phyloP scores from a whole-genome alignment of 306 rosid species.

The Citrullus mucosospermus region DNA sequence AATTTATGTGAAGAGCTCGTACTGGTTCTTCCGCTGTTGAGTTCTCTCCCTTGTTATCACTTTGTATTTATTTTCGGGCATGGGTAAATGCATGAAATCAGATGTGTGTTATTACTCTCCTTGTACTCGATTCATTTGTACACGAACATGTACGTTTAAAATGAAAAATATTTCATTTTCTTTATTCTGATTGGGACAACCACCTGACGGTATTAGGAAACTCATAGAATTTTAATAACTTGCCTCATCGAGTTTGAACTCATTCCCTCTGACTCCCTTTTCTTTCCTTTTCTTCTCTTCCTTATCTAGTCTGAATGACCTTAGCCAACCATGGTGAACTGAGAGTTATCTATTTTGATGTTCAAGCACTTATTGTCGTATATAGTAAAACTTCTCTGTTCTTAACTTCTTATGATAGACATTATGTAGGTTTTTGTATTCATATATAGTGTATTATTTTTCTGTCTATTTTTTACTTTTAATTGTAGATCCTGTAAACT shows the following conservation, averaged over 20 bases:
- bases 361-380: not conserved
- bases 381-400: not conserved
- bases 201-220: not conserved
- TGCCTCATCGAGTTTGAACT: not conserved
- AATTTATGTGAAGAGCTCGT: not conserved
- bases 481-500: not conserved
- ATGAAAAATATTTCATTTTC: not conserved
- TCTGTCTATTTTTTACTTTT: constrained; percentile 4
- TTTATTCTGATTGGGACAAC: not conserved
- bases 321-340: not conserved
- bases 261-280: not conserved
- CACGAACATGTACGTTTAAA: not conserved
- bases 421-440: not conserved
- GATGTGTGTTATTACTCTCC: not conserved
- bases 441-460: too few relatives aligned
- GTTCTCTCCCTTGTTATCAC: not conserved
- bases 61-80: not conserved
- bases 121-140: not conserved
- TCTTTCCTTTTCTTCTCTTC: not conserved
- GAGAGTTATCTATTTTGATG: not conserved
- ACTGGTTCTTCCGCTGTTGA: not conserved
- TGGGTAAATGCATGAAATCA: not conserved
- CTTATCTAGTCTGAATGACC: not conserved
- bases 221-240: not conserved
- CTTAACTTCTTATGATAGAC: not conserved